phyloP scores from a whole-genome alignment of 495 filamentous ascomycete species.

The Trichodelitschia bisporula region DNA sequence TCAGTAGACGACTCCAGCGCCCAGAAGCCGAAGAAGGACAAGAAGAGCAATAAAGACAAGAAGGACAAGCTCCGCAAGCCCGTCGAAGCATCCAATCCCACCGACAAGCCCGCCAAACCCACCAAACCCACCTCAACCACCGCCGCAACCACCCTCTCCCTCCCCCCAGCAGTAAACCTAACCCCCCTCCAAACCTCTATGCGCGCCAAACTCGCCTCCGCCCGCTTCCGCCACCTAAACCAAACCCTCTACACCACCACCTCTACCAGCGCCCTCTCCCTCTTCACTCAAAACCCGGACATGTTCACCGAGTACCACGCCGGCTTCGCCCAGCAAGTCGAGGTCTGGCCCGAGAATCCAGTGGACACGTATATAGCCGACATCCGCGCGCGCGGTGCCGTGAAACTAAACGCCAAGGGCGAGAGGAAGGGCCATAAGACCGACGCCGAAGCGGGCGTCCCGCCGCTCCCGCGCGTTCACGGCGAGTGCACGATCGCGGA shows the following conservation, averaged over 20 bases:
- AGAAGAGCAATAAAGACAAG: conserved; percentile 16
- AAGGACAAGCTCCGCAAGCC: too few relatives aligned
- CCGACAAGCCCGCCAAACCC: conserved; percentile 5
- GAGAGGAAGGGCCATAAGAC: conserved; percentile 3
- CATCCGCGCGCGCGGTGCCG: conserved; percentile 29
- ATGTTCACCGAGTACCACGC: conserved; percentile 88
- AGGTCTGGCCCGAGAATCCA: conserved; percentile 87
- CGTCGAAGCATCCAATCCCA: conserved; percentile 5
- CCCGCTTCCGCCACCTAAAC: conserved; percentile 93
- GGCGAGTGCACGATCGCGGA: conserved; percentile 60
- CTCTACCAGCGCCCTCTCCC: conserved; percentile 46
- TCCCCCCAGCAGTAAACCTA: conserved; percentile 27
- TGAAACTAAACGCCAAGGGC: conserved; percentile 1
- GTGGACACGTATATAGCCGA: conserved; percentile 55
- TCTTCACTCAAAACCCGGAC: conserved; percentile 61
- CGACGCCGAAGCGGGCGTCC: conserved; percentile 8
- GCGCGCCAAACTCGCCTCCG: conserved; percentile 75
- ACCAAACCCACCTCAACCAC: neutral
- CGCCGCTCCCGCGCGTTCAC: conserved; percentile 18
- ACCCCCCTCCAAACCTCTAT: conserved; percentile 84
- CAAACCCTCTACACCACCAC: conserved; percentile 85
- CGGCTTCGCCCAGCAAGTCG: conserved; percentile 83
- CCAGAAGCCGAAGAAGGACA: too few relatives aligned
- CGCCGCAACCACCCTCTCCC: conserved; percentile 9
- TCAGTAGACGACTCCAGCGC: too few relatives aligned